phyloP scores from a whole-genome alignment of 1,284 basidiomycete genomes.

The Cutaneotrichosporon dermatis region DNA sequence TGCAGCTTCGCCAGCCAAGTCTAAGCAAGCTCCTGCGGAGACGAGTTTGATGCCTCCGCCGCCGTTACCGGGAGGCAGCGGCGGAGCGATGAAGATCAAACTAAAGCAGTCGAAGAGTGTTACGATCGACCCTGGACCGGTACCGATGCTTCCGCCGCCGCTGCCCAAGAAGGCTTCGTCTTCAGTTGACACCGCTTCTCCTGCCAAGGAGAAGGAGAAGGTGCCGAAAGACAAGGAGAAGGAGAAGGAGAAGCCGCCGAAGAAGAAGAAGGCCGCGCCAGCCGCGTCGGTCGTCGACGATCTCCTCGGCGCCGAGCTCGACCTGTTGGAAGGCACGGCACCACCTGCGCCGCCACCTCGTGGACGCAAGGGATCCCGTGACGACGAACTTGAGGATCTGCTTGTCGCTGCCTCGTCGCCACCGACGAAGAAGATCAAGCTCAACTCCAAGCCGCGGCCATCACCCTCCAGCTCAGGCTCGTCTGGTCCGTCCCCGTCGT shows the following conservation, averaged over 20 bases:
- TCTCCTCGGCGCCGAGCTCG: conserved; percentile 43
- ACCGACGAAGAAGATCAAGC: conserved; percentile 35
- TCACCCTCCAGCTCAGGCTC: background rate
- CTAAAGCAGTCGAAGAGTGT: conserved; percentile 33
- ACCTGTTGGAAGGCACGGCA: conserved; percentile 33
- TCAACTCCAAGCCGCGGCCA: conserved; percentile 8
- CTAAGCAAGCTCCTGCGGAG: background rate
- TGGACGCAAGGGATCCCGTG: background rate
- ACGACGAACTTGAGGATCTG: conserved; percentile 28
- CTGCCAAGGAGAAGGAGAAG: conserved; percentile 14
- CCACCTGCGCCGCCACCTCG: background rate
- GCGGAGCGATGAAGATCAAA: conserved; percentile 27
- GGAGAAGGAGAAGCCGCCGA: background rate
- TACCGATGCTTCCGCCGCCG: conserved; percentile 42
- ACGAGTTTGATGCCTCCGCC: conserved; percentile 20
- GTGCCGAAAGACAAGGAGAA: conserved; percentile 8
- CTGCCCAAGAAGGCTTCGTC: conserved; percentile 21
- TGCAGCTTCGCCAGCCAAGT: background rate
- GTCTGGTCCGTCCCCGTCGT: background rate
- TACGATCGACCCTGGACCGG: conserved; percentile 21
- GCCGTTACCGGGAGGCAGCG: conserved; percentile 5
- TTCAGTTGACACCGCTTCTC: background rate
- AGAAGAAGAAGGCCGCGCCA: conserved; percentile 9
- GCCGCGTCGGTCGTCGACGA: conserved; percentile 35
- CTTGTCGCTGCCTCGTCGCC: conserved; percentile 23